Percentiles rank a stretch among this genome's conserved stretches.
phyloP scores from a whole-genome alignment of 73 alveolate species.

The Paramecium biaurelia region DNA sequence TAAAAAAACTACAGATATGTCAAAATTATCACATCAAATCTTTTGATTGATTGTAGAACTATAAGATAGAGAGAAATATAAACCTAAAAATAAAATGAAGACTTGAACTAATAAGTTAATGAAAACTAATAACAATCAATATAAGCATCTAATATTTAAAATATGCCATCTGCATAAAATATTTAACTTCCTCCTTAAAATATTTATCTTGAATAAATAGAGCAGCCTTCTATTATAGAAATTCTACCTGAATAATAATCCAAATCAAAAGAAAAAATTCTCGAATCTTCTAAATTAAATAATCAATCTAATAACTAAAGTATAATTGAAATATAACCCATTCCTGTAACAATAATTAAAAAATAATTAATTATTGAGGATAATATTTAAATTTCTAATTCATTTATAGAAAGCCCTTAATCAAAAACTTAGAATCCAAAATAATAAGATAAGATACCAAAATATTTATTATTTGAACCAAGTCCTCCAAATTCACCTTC shows the following conservation, averaged over 20 bases:
- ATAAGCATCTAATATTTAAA: not conserved
- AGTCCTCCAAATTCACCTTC: not conserved
- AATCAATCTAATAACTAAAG: not conserved
- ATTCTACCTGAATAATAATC: not conserved
- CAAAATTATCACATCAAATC: not conserved
- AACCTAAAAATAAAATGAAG: not conserved
- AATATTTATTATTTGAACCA: not conserved
- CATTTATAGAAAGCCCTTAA: not conserved
- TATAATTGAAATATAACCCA: not conserved
- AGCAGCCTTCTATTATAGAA: not conserved
- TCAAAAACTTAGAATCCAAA: not conserved
- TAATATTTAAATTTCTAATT: not conserved
- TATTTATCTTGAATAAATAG: not conserved
- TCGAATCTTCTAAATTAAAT: not conserved
- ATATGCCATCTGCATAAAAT: not conserved
- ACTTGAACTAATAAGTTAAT: not conserved
- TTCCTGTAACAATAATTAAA: not conserved
- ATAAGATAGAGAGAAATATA: not conserved
- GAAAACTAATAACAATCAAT: not conserved
- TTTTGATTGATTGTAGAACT: not conserved
- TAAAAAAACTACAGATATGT: not conserved
- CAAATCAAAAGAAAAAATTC: not conserved
- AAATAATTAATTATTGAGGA: not conserved
- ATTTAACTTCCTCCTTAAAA: not conserved
- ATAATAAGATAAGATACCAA: not conserved